Conservation (phyloP, 495 filamentous ascomycete genomes). For the Talaromyces ruber region DNA sequence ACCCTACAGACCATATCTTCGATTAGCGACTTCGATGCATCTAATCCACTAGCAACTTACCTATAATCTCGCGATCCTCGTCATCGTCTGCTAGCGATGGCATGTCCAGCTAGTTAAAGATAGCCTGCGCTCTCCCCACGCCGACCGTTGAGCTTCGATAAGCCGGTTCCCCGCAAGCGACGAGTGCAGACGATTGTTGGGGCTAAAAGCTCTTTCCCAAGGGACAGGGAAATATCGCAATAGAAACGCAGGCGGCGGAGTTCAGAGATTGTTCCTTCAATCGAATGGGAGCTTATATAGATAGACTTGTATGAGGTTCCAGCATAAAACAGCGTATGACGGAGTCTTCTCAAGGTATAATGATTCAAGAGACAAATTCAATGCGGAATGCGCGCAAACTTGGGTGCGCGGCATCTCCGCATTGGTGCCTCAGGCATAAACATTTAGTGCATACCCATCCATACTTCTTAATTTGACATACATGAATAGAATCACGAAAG, state of each 20-base stretch:
- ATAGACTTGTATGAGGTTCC: not conserved
- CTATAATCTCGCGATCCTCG: constrained; percentile 47
- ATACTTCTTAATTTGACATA: not conserved
- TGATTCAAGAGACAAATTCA: not conserved
- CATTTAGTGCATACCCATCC: not conserved
- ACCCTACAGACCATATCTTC: constrained; percentile 24
- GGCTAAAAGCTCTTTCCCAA: not conserved
- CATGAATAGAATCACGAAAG: not conserved
- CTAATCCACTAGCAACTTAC: constrained; percentile 16
- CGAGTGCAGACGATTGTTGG: not conserved
- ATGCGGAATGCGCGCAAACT: not conserved
- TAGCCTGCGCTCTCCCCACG: not conserved
- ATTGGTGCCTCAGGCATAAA: constrained; percentile 6
- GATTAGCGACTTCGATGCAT: constrained; percentile 10
- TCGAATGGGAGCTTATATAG: not conserved
- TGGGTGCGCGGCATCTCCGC: not conserved
- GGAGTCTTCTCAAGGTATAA: not conserved
- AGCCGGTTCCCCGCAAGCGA: not conserved
- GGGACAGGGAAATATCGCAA: not conserved
- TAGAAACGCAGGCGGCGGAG: not conserved
- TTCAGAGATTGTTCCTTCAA: not conserved
- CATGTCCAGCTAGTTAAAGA: not conserved
- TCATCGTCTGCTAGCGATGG: constrained; percentile 32
- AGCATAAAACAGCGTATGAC: not conserved
- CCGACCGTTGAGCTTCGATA: not conserved